Evolutionary conservation across 192 early-diverging fungal genomes (phyloP), one percentile per base, ranked within the genome.

Genomic region (Kappamyces sp.): DNA sequence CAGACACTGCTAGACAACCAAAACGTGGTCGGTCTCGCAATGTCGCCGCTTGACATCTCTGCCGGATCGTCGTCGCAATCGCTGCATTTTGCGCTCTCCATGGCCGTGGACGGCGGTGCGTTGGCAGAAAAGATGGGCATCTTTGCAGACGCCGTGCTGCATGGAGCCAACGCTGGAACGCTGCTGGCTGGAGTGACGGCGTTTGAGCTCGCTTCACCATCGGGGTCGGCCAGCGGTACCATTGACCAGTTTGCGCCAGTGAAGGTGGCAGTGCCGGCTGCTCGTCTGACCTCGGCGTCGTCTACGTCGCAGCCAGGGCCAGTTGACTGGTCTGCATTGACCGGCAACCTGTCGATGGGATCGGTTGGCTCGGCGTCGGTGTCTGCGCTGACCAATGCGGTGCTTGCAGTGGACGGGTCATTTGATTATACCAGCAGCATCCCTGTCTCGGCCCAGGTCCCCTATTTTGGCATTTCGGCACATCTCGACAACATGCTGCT

Each of bases 241-340:
- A 71, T 71, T 53, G 64, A 71, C 55, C 69, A 66, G 54, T 42
- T 71, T 43, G 41, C 51, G 40, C 49, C 53, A 1, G 58, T 71
- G 36, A 62, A 51, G 49, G 38, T 71, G 37, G 23, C 15, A 12
- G 41, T 65, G 34, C 47, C 69, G 13, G 51, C 40, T 44, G 40
- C 33, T 40, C 42, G 34, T 31, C 6, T 39, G 39, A 9, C 37
- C 12, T 40, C 35, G 4, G 2, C 49, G 7, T 3, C 12, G 9
- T 36, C 7, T 12, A 7, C 50, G 2, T 48, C 49, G 51, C 57
- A 6, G 52, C 49, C 23, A 40, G 38, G 49, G 12, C 69, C 69
- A 39, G 46, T 71, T 12, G 64, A 71, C 48, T 38, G 62, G 23
- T 66, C 64, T 38, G 64, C 53, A 39, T 41, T 71, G 34, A 12